Evolutionary conservation across 352 stramenopile genomes (phyloP).

Genomic region (Phytopythium cucurbitacearum): DNA sequence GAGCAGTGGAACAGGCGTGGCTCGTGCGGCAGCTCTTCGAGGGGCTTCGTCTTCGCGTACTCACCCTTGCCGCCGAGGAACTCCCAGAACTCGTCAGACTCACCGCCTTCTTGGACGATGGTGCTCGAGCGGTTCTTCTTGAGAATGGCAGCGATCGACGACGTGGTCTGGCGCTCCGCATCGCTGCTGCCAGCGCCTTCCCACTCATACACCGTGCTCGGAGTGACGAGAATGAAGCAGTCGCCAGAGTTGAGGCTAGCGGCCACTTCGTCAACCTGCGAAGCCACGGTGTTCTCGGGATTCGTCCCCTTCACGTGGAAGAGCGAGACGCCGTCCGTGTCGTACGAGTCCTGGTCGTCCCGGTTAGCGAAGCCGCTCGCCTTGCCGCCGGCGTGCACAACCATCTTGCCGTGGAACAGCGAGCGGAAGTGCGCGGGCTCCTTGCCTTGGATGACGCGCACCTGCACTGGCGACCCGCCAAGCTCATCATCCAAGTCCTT

Average conservation of each 20-base stretch:
- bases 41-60: slow-evolving; percentile 64
- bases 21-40: slow-evolving; percentile 64
- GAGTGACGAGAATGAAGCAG: slow-evolving; percentile 82
- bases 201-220: slow-evolving; percentile 73
- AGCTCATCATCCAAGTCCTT: slow-evolving; percentile 84
- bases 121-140: slow-evolving; percentile 50
- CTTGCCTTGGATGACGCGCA: slow-evolving; percentile 84
- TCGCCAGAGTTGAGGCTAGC: slow-evolving; percentile 87
- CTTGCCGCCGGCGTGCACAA: slow-evolving; percentile 87
- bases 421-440: slow-evolving; percentile 85
- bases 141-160: slow-evolving; percentile 52
- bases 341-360: slow-evolving; percentile 80
- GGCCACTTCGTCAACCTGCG: slow-evolving; percentile 74
- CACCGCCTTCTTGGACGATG: slow-evolving; percentile 50
- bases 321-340: slow-evolving; percentile 80
- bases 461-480: slow-evolving; percentile 78
- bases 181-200: slow-evolving; percentile 60
- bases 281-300: slow-evolving; percentile 81
- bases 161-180: slow-evolving; percentile 55
- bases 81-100: slow-evolving; percentile 79
- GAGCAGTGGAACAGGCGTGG: slow-evolving; percentile 89
- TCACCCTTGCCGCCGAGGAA: slow-evolving; percentile 79
- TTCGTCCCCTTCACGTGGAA: slow-evolving; percentile 91
- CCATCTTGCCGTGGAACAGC: slow-evolving; percentile 90
- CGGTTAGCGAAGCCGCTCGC: slow-evolving; percentile 86